phyloP scores from a whole-genome alignment of 306 rosid genomes.

The Cicer cuneatum region DNA sequence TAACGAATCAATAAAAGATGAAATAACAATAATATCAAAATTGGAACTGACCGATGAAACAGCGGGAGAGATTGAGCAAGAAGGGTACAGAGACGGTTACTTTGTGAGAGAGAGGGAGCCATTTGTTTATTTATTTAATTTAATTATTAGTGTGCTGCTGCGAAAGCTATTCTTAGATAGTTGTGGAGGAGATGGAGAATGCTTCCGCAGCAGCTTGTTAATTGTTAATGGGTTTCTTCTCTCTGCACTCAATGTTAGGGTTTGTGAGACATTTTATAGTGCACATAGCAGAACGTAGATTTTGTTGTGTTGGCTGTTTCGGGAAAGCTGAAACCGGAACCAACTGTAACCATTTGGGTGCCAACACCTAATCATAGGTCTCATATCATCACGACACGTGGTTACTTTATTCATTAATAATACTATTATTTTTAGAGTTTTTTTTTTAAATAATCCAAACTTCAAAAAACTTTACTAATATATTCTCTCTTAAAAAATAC shows the following conservation, averaged over 20 bases:
- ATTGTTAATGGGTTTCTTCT: too few relatives aligned
- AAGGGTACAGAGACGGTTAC: not conserved
- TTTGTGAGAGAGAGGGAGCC: slow-evolving; percentile 42
- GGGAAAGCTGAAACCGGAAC: not conserved
- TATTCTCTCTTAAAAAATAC: too few relatives aligned
- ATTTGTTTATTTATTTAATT: not conserved
- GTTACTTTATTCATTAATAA: not conserved
- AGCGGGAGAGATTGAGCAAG: slow-evolving; percentile 15
- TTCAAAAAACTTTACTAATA: too few relatives aligned
- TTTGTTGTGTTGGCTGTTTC: not conserved
- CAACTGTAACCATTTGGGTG: slow-evolving; percentile 2
- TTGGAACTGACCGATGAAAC: slow-evolving; percentile 17
- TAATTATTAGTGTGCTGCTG: slow-evolving; percentile 17
- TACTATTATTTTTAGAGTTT: too few relatives aligned
- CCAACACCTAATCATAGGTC: not conserved
- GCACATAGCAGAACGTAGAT: not conserved
- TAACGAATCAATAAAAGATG: too few relatives aligned
- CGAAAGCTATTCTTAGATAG: slow-evolving; percentile 17
- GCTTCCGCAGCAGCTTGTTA: slow-evolving; percentile 5
- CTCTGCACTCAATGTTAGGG: not conserved
- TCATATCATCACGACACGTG: not conserved
- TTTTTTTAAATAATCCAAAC: too few relatives aligned
- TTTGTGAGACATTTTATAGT: not conserved
- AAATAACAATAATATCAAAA: too few relatives aligned
- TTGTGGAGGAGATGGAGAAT: not conserved